These are phyloP conservation scores for Coffea humblotiana DNA, from an alignment of 305 asterid genomes.

Conservation along the genomic window DNA sequence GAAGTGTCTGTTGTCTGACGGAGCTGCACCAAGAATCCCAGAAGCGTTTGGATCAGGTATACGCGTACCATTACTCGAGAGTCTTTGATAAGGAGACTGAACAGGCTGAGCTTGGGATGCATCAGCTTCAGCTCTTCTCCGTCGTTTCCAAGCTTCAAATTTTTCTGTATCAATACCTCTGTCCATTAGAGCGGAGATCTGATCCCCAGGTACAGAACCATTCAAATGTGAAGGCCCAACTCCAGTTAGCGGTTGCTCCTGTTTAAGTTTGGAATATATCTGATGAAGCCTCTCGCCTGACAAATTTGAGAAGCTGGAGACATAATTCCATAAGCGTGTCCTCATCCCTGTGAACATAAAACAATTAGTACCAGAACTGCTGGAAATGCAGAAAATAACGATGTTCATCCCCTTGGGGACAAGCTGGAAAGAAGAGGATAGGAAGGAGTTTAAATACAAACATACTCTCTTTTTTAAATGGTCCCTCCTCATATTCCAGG, in stretches of 20 bases:
- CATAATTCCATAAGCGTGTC: conserved; percentile 92
- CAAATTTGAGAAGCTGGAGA: conserved; percentile 83
- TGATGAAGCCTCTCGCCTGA: conserved; percentile 92
- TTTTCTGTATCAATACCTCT: conserved; percentile 81
- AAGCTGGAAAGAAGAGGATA: background rate
- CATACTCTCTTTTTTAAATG: conserved; percentile 89
- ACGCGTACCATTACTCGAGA: conserved; percentile 55
- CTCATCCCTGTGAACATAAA: conserved; percentile 69
- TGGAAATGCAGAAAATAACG: background rate
- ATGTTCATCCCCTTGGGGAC: background rate
- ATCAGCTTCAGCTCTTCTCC: conserved; percentile 89
- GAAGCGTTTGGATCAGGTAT: conserved; percentile 64
- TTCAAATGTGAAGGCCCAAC: conserved; percentile 69
- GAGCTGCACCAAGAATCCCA: conserved; percentile 95
- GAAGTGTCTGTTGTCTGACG: conserved; percentile 61
- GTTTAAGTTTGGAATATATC: conserved; percentile 82
- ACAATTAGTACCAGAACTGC: conserved; percentile 3
- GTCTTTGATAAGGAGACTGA: conserved; percentile 63
- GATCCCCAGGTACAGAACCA: conserved; percentile 56
- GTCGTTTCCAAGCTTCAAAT: conserved; percentile 97
- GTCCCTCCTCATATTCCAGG: conserved; percentile 68
- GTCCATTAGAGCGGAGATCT: conserved; percentile 43
- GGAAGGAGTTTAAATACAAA: background rate
- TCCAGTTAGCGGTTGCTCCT: conserved; percentile 65
- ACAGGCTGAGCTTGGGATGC: conserved; percentile 56